Conservation (phyloP, 176 grass and related monocot species). For the Hsuehochloa calcarea region DNA sequence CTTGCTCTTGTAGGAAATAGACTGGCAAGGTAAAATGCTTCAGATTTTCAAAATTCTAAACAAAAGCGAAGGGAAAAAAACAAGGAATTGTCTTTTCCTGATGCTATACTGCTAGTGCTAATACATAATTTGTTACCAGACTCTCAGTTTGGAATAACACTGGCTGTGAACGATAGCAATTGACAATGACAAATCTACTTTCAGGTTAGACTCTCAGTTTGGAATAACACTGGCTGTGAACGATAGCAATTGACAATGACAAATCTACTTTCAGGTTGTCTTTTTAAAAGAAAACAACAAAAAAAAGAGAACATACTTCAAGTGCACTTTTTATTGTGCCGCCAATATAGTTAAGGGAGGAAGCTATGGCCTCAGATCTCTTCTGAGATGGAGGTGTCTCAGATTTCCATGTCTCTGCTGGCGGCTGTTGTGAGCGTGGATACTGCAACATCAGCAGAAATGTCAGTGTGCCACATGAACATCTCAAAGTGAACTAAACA, state of each 20-base stretch:
- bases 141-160: not conserved
- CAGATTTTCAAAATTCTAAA: not conserved
- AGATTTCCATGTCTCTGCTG: conserved; percentile 37
- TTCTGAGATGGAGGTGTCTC: conserved; percentile 81
- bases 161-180: not conserved
- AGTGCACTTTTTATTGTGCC: conserved; percentile 88
- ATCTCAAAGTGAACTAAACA: conserved; percentile 26
- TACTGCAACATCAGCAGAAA: conserved; percentile 45
- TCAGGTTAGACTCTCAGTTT: not conserved
- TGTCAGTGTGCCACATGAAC: conserved; percentile 20
- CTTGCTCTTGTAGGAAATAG: not conserved
- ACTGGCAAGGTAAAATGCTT: conserved; percentile 14
- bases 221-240: not conserved
- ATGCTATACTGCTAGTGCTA: not conserved
- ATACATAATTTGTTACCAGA: not conserved
- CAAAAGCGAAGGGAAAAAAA: not conserved
- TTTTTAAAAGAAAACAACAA: not conserved
- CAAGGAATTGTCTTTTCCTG: not conserved
- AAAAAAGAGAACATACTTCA: conserved; percentile 54
- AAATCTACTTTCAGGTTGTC: not conserved
- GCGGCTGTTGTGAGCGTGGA: conserved; percentile 29
- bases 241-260: not conserved
- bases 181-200: not conserved
- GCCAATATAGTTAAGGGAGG: conserved; percentile 88
- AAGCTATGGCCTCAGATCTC: conserved; percentile 76